Conservation (phyloP, 345 rosid genomes). For the Carallia pectinifolia region DNA sequence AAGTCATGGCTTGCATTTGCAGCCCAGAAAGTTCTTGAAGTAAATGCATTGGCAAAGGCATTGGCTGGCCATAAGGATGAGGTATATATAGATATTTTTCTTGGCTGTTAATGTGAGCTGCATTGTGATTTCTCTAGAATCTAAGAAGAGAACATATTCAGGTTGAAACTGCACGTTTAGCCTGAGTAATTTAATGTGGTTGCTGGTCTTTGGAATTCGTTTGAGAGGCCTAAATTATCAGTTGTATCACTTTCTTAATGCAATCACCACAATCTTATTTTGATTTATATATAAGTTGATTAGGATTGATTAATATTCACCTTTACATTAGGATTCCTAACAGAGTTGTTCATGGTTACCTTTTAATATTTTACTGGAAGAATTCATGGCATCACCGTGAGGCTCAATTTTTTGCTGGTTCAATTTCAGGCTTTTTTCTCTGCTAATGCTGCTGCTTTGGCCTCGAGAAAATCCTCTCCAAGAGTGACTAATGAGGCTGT, state of each 20-base stretch:
- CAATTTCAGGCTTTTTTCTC: conserved; percentile 64
- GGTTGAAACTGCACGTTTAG: not conserved
- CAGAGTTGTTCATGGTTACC: no score
- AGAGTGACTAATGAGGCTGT: conserved; percentile 89
- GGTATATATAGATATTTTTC: conserved; percentile 39
- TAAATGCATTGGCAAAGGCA: conserved; percentile 87
- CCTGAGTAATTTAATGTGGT: not conserved
- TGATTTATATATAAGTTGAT: no score
- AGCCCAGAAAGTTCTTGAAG: conserved; percentile 94
- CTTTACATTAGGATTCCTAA: not conserved
- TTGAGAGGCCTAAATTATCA: not conserved
- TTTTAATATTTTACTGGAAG: no score
- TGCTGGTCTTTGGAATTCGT: not conserved
- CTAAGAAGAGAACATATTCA: not conserved
- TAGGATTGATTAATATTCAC: not conserved
- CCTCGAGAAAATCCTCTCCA: conserved; percentile 94
- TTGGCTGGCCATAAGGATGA: conserved; percentile 82
- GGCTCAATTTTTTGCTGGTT: conserved; percentile 9
- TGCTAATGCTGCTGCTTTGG: conserved; percentile 76
- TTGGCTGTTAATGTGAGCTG: not conserved
- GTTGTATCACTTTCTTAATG: no score
- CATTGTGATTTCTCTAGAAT: not conserved
- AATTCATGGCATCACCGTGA: not conserved
- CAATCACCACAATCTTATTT: no score
- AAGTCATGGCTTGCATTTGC: conserved; percentile 99